phyloP scores from a whole-genome alignment of 345 rosid genomes.

The Zanthoxylum bungeanum region DNA sequence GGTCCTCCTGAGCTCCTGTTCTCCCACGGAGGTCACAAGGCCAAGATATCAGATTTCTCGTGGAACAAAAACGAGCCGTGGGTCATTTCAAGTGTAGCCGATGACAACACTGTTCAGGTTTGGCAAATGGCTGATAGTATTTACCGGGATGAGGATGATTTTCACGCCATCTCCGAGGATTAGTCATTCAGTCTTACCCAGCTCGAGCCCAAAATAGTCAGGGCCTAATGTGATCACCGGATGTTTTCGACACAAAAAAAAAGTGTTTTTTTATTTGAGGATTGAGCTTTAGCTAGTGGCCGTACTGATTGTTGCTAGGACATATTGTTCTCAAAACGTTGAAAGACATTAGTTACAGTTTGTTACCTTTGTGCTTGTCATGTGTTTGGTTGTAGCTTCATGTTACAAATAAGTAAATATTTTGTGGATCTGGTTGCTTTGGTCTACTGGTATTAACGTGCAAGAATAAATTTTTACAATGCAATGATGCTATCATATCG shows the following conservation, averaged over 20 bases:
- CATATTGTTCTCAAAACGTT: background rate
- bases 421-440: background rate
- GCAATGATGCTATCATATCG: no score
- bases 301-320: background rate
- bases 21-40: constrained; percentile 84
- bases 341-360: background rate
- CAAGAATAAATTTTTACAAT: no score
- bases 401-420: no score
- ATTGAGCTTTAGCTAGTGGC: background rate
- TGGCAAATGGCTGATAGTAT: constrained; percentile 85
- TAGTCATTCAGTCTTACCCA: no score
- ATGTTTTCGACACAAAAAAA: no score
- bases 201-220: no score
- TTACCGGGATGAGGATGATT: constrained; percentile 49
- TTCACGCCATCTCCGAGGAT: constrained; percentile 19
- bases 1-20: constrained; percentile 87
- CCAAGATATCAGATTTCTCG: constrained; percentile 78
- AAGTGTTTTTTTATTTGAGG: background rate
- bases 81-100: constrained; percentile 81
- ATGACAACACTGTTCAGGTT: constrained; percentile 68
- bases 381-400: background rate
- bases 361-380: no score
- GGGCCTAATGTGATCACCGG: no score
- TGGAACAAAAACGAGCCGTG: constrained; percentile 73
- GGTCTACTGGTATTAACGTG: background rate